Evolutionary conservation across 23 red algal species (phyloP).

Genomic region (Rhodosorus marinus): DNA sequence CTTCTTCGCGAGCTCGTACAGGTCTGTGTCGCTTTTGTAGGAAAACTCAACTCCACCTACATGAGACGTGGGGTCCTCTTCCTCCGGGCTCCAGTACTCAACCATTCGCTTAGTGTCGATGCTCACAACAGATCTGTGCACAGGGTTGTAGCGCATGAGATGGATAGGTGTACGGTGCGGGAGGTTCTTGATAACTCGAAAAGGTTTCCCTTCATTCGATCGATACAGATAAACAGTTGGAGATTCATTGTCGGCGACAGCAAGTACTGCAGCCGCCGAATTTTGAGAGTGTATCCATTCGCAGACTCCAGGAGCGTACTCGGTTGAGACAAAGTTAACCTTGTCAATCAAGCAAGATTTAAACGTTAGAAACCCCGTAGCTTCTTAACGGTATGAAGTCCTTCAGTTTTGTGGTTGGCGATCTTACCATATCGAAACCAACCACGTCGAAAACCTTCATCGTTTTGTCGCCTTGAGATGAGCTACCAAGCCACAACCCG

Average conservation of each 20-base stretch:
- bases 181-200: background rate
- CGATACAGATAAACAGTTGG: background rate
- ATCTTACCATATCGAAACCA: too few species aligned
- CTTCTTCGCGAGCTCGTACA: constrained; percentile 20
- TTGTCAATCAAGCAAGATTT: too few species aligned
- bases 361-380: too few species aligned
- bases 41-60: constrained; percentile 10
- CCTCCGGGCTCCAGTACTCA: constrained; percentile 18
- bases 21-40: constrained; percentile 23
- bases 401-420: too few species aligned
- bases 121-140: background rate
- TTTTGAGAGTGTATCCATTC: background rate
- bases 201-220: background rate
- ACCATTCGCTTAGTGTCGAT: constrained; percentile 10
- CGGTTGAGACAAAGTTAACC: too few species aligned
- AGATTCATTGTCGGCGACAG: background rate
- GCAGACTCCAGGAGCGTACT: constrained; percentile 2
- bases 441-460: too few species aligned
- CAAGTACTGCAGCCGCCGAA: background rate
- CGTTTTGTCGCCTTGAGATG: too few species aligned
- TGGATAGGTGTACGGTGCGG: constrained; percentile 1
- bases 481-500: too few species aligned
- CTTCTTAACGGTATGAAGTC: too few species aligned
- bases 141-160: constrained; percentile 4
- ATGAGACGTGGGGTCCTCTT: background rate